phyloP scores from a whole-genome alignment of 495 filamentous ascomycete species.

The Penicillium angulare region DNA sequence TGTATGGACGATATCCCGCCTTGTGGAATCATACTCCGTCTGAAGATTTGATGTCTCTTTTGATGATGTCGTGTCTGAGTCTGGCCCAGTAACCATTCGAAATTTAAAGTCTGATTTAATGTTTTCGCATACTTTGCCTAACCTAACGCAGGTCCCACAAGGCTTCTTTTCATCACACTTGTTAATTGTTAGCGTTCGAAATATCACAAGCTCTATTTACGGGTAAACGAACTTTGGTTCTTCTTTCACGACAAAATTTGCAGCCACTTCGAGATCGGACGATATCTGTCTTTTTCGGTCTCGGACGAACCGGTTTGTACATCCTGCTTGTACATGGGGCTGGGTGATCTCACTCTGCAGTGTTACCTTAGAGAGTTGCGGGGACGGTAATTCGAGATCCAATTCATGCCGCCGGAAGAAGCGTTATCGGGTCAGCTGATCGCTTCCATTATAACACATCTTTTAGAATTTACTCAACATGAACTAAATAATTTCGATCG shows the following conservation, averaged over 20 bases:
- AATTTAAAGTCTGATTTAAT: slow-evolving; percentile 32
- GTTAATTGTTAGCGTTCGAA: background rate
- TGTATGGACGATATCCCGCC: background rate
- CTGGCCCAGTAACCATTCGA: slow-evolving; percentile 6
- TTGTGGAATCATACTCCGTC: background rate
- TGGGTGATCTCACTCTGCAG: background rate
- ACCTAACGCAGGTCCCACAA: slow-evolving; percentile 37
- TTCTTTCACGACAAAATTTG: slow-evolving; percentile 20
- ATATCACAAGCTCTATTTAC: background rate
- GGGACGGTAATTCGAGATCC: background rate
- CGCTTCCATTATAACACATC: background rate
- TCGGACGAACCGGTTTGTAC: slow-evolving; percentile 25
- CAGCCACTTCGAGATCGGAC: slow-evolving; percentile 27
- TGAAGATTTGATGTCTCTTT: too few relatives aligned
- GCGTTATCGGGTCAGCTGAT: background rate
- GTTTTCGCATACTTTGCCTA: slow-evolving; percentile 33
- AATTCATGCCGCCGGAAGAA: background rate
- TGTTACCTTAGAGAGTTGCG: background rate
- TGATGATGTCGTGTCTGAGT: background rate
- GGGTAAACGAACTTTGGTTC: slow-evolving; percentile 9
- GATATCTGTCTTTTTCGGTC: slow-evolving; percentile 30
- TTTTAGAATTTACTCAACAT: too few relatives aligned
- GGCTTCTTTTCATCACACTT: slow-evolving; percentile 44
- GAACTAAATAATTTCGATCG: too few relatives aligned
- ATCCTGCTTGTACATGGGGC: slow-evolving; percentile 3